Conservation (phyloP, 2,329 filamentous ascomycete genomes). For the Nemania serpens region DNA sequence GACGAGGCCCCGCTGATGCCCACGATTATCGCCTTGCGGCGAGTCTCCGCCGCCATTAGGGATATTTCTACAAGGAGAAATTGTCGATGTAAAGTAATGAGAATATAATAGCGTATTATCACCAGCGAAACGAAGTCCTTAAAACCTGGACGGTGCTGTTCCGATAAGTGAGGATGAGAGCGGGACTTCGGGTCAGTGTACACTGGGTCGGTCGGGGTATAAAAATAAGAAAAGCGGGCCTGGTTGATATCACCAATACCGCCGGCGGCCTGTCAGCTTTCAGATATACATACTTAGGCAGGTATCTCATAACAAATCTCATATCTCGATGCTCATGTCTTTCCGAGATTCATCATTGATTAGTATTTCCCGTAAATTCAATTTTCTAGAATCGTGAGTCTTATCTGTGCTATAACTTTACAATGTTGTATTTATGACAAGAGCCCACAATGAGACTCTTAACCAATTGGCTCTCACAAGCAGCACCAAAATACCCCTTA, state of each 20-base stretch:
- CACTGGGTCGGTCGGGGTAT: background rate
- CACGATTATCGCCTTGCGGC: conserved; percentile 65
- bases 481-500: background rate
- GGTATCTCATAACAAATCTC: background rate
- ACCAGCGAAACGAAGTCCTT: background rate
- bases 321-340: background rate
- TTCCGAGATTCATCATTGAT: background rate
- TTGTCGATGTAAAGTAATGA: too few relatives aligned
- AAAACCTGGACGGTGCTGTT: background rate
- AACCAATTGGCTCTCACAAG: background rate
- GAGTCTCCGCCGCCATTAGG: conserved; percentile 27
- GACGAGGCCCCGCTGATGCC: conserved; percentile 89
- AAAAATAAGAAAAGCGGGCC: conserved; percentile 21
- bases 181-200: background rate
- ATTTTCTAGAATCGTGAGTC: too few relatives aligned
- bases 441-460: too few relatives aligned
- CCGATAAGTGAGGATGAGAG: conserved; percentile 1
- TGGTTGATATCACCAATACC: background rate
- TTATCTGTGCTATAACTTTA: too few relatives aligned
- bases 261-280: too few relatives aligned
- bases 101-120: too few relatives aligned
- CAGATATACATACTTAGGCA: background rate
- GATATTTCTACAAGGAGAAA: background rate
- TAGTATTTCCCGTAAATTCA: background rate
- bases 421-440: too few relatives aligned